Conservation (phyloP, 2,329 filamentous ascomycete species). For the Fusarium sp. region DNA sequence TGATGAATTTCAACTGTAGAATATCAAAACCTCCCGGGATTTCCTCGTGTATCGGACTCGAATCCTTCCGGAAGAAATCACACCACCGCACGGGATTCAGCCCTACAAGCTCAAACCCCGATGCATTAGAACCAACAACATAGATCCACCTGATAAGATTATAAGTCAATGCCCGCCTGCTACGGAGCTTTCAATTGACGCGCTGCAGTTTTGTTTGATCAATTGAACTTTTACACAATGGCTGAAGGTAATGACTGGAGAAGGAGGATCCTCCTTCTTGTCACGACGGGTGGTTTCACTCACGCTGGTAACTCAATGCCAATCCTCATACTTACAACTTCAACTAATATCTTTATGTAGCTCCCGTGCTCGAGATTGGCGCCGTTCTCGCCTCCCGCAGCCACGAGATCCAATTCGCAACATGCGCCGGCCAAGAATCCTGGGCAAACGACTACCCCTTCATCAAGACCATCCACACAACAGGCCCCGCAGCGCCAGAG, state of each 20-base stretch:
- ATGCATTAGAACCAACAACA: constrained; percentile 10
- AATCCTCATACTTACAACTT: neutral
- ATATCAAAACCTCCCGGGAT: neutral
- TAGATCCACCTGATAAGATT: neutral
- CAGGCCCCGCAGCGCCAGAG: constrained; percentile 45
- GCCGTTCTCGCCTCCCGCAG: constrained; percentile 47
- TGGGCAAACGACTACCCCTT: constrained; percentile 47
- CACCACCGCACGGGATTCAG: constrained; percentile 7
- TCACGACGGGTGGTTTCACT: constrained; percentile 50
- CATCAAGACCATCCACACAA: constrained; percentile 44
- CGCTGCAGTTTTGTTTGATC: neutral
- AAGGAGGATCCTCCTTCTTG: constrained; percentile 46
- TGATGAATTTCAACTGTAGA: neutral
- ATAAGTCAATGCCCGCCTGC: neutral
- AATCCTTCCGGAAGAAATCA: neutral
- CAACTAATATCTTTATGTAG: constrained; percentile 28
- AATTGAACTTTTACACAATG: constrained; percentile 20
- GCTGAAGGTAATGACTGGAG: constrained; percentile 13
- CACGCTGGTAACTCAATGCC: constrained; percentile 43
- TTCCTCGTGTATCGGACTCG: neutral
- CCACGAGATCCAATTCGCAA: constrained; percentile 51
- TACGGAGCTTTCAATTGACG: neutral
- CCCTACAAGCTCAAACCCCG: constrained; percentile 2
- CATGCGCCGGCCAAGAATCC: constrained; percentile 48
- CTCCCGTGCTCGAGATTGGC: constrained; percentile 50